These are phyloP conservation scores for Pythium periplocum DNA, from an alignment of 352 stramenopile species.

Conservation along the genomic window DNA sequence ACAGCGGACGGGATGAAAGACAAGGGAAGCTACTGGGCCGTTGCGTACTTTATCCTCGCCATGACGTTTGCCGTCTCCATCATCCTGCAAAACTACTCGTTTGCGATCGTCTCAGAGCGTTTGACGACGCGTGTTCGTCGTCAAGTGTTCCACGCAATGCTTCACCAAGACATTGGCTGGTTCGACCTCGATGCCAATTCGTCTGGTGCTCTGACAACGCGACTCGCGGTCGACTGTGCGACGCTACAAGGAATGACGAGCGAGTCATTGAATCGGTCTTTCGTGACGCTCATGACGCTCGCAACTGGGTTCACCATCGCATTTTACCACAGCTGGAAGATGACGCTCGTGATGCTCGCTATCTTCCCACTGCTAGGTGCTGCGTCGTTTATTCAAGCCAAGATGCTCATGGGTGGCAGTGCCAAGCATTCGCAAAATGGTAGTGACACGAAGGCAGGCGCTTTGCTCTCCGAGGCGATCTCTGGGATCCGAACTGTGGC, in stretches of 20 bases:
- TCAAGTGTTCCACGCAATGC: constrained; percentile 44
- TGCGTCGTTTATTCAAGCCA: constrained; percentile 35
- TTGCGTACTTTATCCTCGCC: constrained; percentile 32
- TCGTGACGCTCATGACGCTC: constrained; percentile 59
- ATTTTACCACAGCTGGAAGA: constrained; percentile 59
- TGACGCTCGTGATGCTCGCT: constrained; percentile 40
- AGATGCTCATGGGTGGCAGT: constrained; percentile 30
- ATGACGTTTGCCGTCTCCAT: constrained; percentile 34
- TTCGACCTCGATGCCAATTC: constrained; percentile 67
- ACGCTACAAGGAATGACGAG: constrained; percentile 71
- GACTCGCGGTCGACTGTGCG: constrained; percentile 66
- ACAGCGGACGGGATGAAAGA: constrained; percentile 31
- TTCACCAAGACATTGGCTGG: constrained; percentile 71
- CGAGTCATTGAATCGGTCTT: constrained; percentile 50
- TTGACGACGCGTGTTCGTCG: constrained; percentile 43
- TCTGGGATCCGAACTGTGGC: constrained; percentile 51
- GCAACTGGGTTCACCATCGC: constrained; percentile 32
- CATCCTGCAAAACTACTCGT: constrained; percentile 45
- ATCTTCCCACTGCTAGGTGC: constrained; percentile 21
- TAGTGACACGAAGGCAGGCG: constrained; percentile 27
- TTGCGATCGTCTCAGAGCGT: constrained; percentile 39
- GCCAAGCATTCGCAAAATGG: constrained; percentile 34
- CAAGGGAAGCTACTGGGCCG: constrained; percentile 25
- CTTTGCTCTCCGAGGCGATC: constrained; percentile 39
- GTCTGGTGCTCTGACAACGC: constrained; percentile 50